Base-by-base conservation (phyloP, 805 yeast species). In the Sugiyamaella lignohabitans region DNA sequence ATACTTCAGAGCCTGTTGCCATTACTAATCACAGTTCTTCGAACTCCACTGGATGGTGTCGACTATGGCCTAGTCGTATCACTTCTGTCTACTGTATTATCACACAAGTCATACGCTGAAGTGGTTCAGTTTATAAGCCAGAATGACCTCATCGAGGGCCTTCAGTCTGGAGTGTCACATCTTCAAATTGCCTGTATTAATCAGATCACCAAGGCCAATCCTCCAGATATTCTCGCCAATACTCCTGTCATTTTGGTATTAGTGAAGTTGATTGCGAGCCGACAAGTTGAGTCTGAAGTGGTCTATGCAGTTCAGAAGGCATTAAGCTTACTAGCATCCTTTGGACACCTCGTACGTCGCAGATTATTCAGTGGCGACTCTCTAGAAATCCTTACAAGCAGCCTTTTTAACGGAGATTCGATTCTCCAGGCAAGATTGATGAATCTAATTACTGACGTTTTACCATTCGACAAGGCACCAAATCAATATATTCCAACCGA, bases 181-280 rank as follows among this genome's bases (percentile, higher is more conserved):
- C 52, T 69, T 22, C 60, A 60, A 38, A 40, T 51, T 1, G 53
- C 60, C 10, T 56, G 61, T 23, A 54, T 64, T 11, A 46, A 56
- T 2, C 47, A 64, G 10, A 46, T 68, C 3, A 23, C 48, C 3
- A 55, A 53, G 29, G 61, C 66, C 3, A 50, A 55, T 5, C 67
- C 69, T 1, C 52, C 64, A 2, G 71, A 65, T 47, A 32, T 64
- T n/a, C 46, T 66, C 14, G 66, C 68, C 6, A 64, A 61, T 41
- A 60, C 69, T 0, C 57, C 61, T 3, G 45, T 67, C 3, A 41
- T 63, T 14, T 45, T 52, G 11, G 51, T 52, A 17, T 21, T 69
- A 29, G 52, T 67, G 22, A 38, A 47, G 2, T 40, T 61, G 14
- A 41, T 64, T 39, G 14, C 24, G 10, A 16, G 11, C 21, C 16